Evolutionary conservation across 2,329 filamentous ascomycete species (phyloP).

Genomic region (Magnaporthales sp.): DNA sequence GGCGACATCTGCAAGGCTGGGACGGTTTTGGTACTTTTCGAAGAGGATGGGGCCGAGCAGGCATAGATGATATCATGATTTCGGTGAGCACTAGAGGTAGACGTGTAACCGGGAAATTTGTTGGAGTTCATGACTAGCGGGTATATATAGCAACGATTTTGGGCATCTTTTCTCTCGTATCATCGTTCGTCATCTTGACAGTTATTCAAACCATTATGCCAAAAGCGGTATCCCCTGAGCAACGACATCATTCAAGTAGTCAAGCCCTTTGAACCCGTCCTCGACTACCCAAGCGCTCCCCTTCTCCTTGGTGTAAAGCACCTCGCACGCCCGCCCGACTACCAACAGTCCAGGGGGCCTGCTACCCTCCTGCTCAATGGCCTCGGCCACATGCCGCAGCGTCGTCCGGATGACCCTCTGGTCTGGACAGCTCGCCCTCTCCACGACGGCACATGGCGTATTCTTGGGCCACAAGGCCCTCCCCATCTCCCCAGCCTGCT

Average conservation of each 20-base stretch:
- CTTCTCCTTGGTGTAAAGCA: slow-evolving; percentile 50
- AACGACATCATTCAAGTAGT: slow-evolving; percentile 28
- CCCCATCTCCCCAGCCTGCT: slow-evolving; percentile 11
- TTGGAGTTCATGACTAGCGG: not conserved
- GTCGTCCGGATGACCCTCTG: slow-evolving; percentile 89
- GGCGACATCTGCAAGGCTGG: slow-evolving; percentile 75
- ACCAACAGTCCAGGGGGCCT: slow-evolving; percentile 83
- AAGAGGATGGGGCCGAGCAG: slow-evolving; percentile 29
- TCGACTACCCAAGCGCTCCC: slow-evolving; percentile 73
- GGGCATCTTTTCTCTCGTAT: not conserved
- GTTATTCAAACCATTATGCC: not conserved
- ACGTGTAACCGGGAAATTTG: not conserved
- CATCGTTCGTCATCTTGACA: not conserved
- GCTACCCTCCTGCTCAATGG: slow-evolving; percentile 82
- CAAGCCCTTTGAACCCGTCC: slow-evolving; percentile 73
- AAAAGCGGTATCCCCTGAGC: not conserved
- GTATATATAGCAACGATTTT: not conserved
- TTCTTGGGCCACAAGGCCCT: slow-evolving; percentile 57
- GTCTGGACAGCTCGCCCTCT: slow-evolving; percentile 88
- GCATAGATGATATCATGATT: not conserved
- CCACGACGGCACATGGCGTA: slow-evolving; percentile 89
- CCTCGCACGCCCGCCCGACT: slow-evolving; percentile 75
- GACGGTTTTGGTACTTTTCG: slow-evolving; percentile 65
- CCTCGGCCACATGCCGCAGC: slow-evolving; percentile 66
- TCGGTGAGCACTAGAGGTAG: no score